Evolutionary conservation across 2,329 filamentous ascomycete species (phyloP), one percentile per base, ranked within the genome.

Genomic region (Lachnellula subtilissima): DNA sequence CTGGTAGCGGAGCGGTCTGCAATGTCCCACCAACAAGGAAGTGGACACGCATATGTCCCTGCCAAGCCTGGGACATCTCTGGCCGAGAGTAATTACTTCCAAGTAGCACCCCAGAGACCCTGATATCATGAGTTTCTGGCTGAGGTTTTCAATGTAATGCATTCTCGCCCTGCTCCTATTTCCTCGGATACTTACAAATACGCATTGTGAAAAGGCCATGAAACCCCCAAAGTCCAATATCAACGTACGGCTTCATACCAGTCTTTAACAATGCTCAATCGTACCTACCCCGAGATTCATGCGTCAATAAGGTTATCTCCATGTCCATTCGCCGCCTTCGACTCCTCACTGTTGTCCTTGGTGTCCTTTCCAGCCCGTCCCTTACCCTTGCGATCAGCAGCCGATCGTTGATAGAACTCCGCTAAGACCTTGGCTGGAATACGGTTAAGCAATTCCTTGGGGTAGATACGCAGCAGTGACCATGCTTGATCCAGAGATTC

Each of bases 401-500:
- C 76, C 55, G 83, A 82, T 65, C 88, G 80, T 70, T 87, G 84
- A 75, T 93, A 94, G 77, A 85, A 94, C 73, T 93, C 89, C 69
- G 91, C 86, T 67, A 94, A 82, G 45, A 91, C 72, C 78, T 91
- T 91, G 78, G 85, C 84, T 57, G 89, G 89, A 70, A 94, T 91
- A 76, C 95, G 90, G 80, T 99, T 99, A 67, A 99, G 88, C 66
- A 97, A 78, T 69, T 99, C 94, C 84, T 96, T 97, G 74, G 93
- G 93, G 81, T 93, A 99, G 74, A 99, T 96, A 64, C 94, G 86
- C 65, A 99, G 85, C 73, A 99, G 77, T 70, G 91, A 93, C 94
- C 94, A 99, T 43, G 94, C 95, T 67, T 96, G 84, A 68, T 99
- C 95, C 60, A 99, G 83, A 47, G 91, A 96, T 75, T 99, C 94